Percentiles rank a stretch among this genome's conserved stretches.
phyloP scores from a whole-genome alignment of 2,329 filamentous ascomycete species.

The Colletotrichum tofieldiae region DNA sequence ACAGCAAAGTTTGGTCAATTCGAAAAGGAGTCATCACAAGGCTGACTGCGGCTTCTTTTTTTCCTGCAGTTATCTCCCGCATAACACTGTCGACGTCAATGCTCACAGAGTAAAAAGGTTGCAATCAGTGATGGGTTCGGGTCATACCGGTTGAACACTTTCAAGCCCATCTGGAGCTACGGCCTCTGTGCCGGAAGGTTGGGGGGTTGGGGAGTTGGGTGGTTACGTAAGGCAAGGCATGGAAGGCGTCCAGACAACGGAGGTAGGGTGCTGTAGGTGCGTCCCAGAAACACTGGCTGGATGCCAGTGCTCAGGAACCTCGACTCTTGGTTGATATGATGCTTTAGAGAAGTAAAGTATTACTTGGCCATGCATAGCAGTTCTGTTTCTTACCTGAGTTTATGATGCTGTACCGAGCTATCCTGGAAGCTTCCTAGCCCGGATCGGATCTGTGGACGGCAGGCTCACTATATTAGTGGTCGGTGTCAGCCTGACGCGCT shows the following conservation, averaged over 20 bases:
- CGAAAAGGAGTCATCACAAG: not conserved
- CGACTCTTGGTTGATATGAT: not conserved
- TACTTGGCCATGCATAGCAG: not conserved
- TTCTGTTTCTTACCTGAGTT: not conserved
- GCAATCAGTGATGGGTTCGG: too few species aligned
- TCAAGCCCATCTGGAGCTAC: not conserved
- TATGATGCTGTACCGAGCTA: not conserved
- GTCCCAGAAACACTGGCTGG: not conserved
- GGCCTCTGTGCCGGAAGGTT: not conserved
- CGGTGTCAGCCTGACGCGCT: conserved; percentile 38
- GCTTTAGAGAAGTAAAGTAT: not conserved
- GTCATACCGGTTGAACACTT: not conserved
- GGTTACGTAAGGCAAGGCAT: conserved; percentile 22
- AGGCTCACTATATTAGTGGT: conserved; percentile 25
- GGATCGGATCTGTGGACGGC: not conserved
- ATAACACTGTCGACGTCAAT: not conserved
- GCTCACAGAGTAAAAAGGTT: not conserved
- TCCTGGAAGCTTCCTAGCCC: not conserved
- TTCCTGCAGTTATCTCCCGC: not conserved
- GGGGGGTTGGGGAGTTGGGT: conserved; percentile 7
- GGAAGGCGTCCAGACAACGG: not conserved
- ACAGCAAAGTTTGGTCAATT: not conserved
- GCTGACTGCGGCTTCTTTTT: not conserved
- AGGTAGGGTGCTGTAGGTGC: not conserved
- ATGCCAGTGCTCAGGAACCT: not conserved